Evolutionary conservation across 768 basidiomycete genomes (phyloP).

Genomic region (Xerocomus spinulosus): DNA sequence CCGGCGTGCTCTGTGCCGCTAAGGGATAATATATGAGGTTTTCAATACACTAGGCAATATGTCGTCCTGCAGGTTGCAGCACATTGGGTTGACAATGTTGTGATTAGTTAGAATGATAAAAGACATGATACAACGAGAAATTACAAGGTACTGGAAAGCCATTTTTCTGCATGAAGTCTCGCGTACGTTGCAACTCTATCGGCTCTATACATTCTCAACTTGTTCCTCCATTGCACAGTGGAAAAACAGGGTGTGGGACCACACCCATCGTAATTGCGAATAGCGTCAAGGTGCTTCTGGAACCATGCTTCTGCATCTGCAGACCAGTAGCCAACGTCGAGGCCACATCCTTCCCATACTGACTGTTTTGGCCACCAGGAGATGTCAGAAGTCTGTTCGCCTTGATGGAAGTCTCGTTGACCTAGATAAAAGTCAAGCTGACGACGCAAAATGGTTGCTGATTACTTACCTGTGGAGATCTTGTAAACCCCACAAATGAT

Average conservation of each 20-base stretch:
- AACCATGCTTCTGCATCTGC: not conserved
- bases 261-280: not conserved
- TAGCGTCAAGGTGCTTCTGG: not conserved
- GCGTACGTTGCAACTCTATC: not conserved
- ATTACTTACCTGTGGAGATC: not conserved
- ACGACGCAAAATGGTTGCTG: not conserved
- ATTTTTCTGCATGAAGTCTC: not conserved
- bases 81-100: too few relatives aligned
- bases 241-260: not conserved
- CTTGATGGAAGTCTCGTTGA: not conserved
- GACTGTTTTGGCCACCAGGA: slow-evolving; percentile 6
- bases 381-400: not conserved
- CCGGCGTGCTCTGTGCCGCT: too few relatives aligned
- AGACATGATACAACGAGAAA: too few relatives aligned
- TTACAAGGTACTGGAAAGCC: not conserved
- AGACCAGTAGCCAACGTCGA: slow-evolving; percentile 2
- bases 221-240: not conserved
- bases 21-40: too few relatives aligned
- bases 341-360: not conserved
- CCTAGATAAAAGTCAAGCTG: not conserved
- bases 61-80: too few relatives aligned
- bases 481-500: slow-evolving; percentile 4
- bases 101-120: too few relatives aligned
- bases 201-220: not conserved
- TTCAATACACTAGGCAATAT: too few relatives aligned